phyloP scores from a whole-genome alignment of 805 yeast species.

The Teunomyces lycoperdinae region DNA sequence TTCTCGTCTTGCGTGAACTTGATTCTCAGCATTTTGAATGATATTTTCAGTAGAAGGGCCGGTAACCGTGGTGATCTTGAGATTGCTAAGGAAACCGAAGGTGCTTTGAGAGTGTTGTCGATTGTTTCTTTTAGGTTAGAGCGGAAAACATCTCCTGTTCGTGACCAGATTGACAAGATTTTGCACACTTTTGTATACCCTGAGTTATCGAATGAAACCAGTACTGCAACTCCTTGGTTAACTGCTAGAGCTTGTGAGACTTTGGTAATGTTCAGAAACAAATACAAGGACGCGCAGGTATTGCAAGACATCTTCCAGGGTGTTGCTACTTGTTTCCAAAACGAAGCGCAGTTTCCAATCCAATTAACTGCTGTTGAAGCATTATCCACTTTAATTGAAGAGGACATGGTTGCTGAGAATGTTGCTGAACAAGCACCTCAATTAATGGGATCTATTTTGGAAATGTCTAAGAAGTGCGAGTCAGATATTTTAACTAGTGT shows the following conservation, averaged over 20 bases:
- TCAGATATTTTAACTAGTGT: constrained; percentile 43
- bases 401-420: constrained; percentile 44
- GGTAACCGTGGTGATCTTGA: constrained; percentile 24
- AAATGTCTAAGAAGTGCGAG: constrained; percentile 43
- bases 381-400: constrained; percentile 42
- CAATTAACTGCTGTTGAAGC: constrained; percentile 54
- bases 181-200: constrained; percentile 39
- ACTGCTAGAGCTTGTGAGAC: constrained; percentile 48
- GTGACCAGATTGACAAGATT: constrained; percentile 38
- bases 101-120: constrained; percentile 41
- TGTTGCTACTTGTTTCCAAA: constrained; percentile 38
- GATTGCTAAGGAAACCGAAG: constrained; percentile 38
- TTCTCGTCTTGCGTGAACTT: constrained; percentile 37
- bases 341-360: constrained; percentile 45
- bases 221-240: constrained; percentile 35
- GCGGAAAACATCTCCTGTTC: constrained; percentile 33
- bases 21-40: constrained; percentile 31
- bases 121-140: constrained; percentile 39
- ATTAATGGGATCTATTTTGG: constrained; percentile 42
- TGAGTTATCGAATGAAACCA: constrained; percentile 32
- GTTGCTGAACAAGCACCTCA: constrained; percentile 45
- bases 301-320: constrained; percentile 42
- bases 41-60: constrained; percentile 32
- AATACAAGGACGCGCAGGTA: constrained; percentile 31
- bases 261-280: constrained; percentile 37